phyloP scores from a whole-genome alignment of 768 basidiomycete genomes.

The Xerocomellus amylosporus region DNA sequence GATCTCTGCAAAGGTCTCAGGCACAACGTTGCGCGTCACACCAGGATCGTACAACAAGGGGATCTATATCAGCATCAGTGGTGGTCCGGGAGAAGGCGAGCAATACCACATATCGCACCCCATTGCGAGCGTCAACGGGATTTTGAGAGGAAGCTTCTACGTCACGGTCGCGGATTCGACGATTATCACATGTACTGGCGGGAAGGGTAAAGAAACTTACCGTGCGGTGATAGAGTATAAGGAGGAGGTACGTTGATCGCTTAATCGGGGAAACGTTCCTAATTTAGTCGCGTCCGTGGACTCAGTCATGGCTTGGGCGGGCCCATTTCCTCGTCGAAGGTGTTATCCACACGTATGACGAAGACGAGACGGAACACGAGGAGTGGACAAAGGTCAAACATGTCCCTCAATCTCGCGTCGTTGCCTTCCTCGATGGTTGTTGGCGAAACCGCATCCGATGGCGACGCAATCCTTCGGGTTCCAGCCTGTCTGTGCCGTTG shows the following conservation, averaged over 20 bases:
- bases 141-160: constrained; percentile 89
- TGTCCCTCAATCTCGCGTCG: constrained; percentile 73
- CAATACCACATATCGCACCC: constrained; percentile 89
- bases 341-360: constrained; percentile 79
- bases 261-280: not conserved
- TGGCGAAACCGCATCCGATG: constrained; percentile 86
- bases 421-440: constrained; percentile 82
- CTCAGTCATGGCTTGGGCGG: constrained; percentile 83
- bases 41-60: constrained; percentile 89
- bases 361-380: constrained; percentile 57
- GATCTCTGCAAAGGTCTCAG: constrained; percentile 88
- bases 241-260: constrained; percentile 70
- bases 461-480: constrained; percentile 55
- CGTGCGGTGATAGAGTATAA: constrained; percentile 91
- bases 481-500: constrained; percentile 43
- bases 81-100: constrained; percentile 74
- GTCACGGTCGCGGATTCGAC: constrained; percentile 80
- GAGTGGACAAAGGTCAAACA: constrained; percentile 88
- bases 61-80: constrained; percentile 75
- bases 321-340: constrained; percentile 86
- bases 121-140: constrained; percentile 84
- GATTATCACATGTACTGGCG: constrained; percentile 77
- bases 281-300: not conserved
- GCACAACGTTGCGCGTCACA: constrained; percentile 76
- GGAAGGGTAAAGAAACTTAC: constrained; percentile 57